phyloP scores from a whole-genome alignment of 2,329 filamentous ascomycete genomes.

The Aspergillus pseudoglaucus region DNA sequence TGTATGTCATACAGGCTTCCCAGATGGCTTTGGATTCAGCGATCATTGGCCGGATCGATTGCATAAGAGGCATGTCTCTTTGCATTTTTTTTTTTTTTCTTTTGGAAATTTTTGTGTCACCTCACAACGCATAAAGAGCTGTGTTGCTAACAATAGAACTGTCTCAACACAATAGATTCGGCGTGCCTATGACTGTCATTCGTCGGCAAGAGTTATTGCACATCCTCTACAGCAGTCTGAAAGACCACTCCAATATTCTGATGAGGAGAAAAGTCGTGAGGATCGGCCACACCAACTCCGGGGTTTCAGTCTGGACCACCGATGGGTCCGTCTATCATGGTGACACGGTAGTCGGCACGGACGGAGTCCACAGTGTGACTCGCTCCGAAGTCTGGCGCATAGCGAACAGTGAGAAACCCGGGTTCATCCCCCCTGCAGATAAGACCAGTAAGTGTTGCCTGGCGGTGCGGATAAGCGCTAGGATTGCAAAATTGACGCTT shows the following conservation, averaged over 20 bases:
- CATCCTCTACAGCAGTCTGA: conserved; percentile 25
- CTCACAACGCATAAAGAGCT: no score
- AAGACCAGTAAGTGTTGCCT: no score
- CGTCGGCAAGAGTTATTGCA: conserved; percentile 32
- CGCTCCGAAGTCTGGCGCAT: conserved; percentile 27
- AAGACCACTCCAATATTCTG: conserved; percentile 22
- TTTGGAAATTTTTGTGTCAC: background rate
- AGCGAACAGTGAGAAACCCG: background rate
- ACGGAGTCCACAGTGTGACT: conserved; percentile 37
- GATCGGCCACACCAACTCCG: conserved; percentile 8
- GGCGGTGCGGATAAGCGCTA: no score
- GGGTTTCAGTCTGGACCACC: conserved; percentile 23
- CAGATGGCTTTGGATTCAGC: background rate
- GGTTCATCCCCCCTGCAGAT: background rate
- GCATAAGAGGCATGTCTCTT: background rate
- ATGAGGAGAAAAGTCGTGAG: conserved; percentile 18
- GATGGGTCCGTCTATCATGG: conserved; percentile 30
- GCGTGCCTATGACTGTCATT: conserved; percentile 18
- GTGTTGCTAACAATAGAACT: no score
- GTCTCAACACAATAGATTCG: background rate
- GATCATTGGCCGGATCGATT: background rate
- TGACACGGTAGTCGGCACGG: conserved; percentile 37
- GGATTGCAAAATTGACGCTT: no score
- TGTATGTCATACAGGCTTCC: background rate
- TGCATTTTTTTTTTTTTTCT: background rate